Evolutionary conservation across 495 filamentous ascomycete genomes (phyloP).

Genomic region (Immersiella caudata): DNA sequence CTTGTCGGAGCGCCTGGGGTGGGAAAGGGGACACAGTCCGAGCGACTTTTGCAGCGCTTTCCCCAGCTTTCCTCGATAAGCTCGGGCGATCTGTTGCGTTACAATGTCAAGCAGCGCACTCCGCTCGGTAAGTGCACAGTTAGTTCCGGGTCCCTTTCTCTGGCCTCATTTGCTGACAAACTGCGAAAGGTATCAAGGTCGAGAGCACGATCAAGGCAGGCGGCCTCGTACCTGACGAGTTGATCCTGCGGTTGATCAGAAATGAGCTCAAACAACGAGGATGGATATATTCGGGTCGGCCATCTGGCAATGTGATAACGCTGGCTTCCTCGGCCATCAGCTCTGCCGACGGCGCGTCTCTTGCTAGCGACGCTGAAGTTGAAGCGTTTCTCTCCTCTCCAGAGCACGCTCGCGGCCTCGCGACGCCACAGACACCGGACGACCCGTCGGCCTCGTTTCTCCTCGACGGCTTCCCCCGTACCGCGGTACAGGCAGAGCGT

Average conservation of each 20-base stretch:
- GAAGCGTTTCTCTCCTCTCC: slow-evolving; percentile 46
- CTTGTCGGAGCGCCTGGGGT: slow-evolving; percentile 90
- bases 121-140: slow-evolving; percentile 67
- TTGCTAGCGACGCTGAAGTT: slow-evolving; percentile 37
- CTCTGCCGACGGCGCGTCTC: slow-evolving; percentile 29
- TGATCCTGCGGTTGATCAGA: slow-evolving; percentile 90
- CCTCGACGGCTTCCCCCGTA: slow-evolving; percentile 95
- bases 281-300: slow-evolving; percentile 63
- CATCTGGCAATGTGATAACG: slow-evolving; percentile 44
- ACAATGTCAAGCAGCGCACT: slow-evolving; percentile 88
- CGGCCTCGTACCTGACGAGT: slow-evolving; percentile 79
- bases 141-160: neutral
- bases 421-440: slow-evolving; percentile 56
- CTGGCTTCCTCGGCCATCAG: slow-evolving; percentile 40
- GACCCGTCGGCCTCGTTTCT: slow-evolving; percentile 84
- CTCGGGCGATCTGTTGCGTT: slow-evolving; percentile 87
- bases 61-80: slow-evolving; percentile 89
- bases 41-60: slow-evolving; percentile 81
- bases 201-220: slow-evolving; percentile 84
- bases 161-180: neutral
- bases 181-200: slow-evolving; percentile 75
- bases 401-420: slow-evolving; percentile 37
- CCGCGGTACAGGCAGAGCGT: slow-evolving; percentile 72
- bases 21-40: slow-evolving; percentile 94
- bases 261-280: slow-evolving; percentile 81